Percentiles rank a stretch among this genome's conserved stretches.
Conservation (phyloP, 176 grass and related monocot species). For the Pontederia crassipes region DNA sequence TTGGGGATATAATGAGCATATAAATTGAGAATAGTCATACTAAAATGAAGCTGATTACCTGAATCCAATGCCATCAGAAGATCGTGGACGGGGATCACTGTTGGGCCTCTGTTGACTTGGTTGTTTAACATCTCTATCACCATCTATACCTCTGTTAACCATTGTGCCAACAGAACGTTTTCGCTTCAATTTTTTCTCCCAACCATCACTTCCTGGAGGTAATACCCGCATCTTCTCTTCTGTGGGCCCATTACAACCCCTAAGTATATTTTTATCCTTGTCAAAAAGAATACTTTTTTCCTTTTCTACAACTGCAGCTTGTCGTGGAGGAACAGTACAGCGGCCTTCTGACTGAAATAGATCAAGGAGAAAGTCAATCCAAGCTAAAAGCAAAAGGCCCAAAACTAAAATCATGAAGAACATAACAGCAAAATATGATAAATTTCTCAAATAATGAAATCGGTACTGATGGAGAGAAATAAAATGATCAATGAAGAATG, state of each 20-base stretch:
- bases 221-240: slow-evolving; percentile 56
- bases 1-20: neutral
- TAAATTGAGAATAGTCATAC: neutral
- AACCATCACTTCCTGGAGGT: slow-evolving; percentile 54
- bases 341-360: slow-evolving; percentile 55
- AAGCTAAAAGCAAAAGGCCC: neutral
- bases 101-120: slow-evolving; percentile 26
- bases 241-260: slow-evolving; percentile 26
- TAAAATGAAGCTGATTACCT: slow-evolving; percentile 25
- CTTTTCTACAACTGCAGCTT: slow-evolving; percentile 45
- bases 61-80: slow-evolving; percentile 25
- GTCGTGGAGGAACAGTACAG: slow-evolving; percentile 29
- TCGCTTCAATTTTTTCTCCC: slow-evolving; percentile 68
- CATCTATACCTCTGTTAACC: slow-evolving; percentile 50
- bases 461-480: too few species aligned
- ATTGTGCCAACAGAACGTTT: slow-evolving; percentile 65
- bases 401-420: neutral
- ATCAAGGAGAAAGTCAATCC: slow-evolving; percentile 2
- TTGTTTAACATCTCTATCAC: slow-evolving; percentile 41
- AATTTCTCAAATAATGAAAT: too few species aligned
- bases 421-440: neutral
- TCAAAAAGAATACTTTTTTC: slow-evolving; percentile 36
- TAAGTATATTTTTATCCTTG: slow-evolving; percentile 19
- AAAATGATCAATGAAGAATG: too few species aligned
- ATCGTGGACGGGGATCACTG: slow-evolving; percentile 29